Evolutionary conservation across 148 eudicot species (phyloP).

Genomic region (Selenicereus undatus): DNA sequence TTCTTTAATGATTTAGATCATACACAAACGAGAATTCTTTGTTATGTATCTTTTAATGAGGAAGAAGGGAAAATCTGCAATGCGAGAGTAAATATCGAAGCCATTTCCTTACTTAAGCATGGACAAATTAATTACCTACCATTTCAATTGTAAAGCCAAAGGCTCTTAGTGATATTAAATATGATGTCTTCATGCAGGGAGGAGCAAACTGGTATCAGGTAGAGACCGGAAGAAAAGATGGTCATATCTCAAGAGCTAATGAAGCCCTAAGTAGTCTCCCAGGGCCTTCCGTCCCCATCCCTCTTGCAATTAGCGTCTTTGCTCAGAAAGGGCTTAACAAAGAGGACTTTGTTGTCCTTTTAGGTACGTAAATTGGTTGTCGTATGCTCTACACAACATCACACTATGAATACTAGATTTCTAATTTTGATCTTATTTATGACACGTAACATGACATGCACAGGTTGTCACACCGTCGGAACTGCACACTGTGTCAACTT

Average conservation of each 20-base stretch:
- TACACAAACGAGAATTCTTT: too few species aligned
- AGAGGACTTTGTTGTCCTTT: slow-evolving; percentile 24
- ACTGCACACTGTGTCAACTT: slow-evolving; percentile 40
- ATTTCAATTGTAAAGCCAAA: not conserved
- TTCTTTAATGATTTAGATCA: too few species aligned
- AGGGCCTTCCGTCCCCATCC: slow-evolving; percentile 7
- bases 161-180: not conserved
- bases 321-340: slow-evolving; percentile 3
- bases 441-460: not conserved
- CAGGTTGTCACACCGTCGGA: slow-evolving; percentile 70
- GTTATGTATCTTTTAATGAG: too few species aligned
- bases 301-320: slow-evolving; percentile 8
- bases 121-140: not conserved
- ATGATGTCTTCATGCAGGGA: slow-evolving; percentile 8
- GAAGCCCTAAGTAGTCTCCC: slow-evolving; percentile 15
- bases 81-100: not conserved
- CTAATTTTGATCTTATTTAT: not conserved
- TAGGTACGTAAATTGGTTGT: slow-evolving; percentile 11
- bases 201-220: slow-evolving; percentile 29
- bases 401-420: not conserved
- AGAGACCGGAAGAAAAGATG: slow-evolving; percentile 27
- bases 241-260: slow-evolving; percentile 14
- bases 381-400: not conserved
- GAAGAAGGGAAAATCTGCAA: too few species aligned
- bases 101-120: not conserved